These are phyloP conservation scores for Linnemannia schmuckeri DNA, from an alignment of 192 early-diverging fungal genomes.

Conservation along the genomic window DNA sequence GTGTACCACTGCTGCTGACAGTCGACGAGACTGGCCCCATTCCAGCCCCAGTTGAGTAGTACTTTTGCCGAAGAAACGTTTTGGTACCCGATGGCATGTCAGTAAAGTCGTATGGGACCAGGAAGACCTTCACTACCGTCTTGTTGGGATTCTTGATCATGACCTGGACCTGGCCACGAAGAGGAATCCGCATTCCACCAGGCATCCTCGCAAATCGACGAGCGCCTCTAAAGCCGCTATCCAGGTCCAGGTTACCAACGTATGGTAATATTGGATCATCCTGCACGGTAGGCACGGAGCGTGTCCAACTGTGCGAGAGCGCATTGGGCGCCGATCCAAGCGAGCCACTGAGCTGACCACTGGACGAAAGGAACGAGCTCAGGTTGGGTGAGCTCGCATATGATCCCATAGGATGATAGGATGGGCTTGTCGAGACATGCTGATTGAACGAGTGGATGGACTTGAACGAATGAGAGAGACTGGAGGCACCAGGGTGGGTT, in stretches of 20 bases:
- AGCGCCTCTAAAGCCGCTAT: slow-evolving; percentile 59
- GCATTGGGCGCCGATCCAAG: slow-evolving; percentile 18
- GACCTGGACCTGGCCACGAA: slow-evolving; percentile 82
- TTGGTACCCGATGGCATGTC: slow-evolving; percentile 81
- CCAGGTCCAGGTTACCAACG: slow-evolving; percentile 80
- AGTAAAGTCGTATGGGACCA: slow-evolving; percentile 83
- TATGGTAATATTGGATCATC: slow-evolving; percentile 76
- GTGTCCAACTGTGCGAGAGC: slow-evolving; percentile 11
- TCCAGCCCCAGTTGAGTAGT: slow-evolving; percentile 62
- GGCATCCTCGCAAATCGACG: slow-evolving; percentile 54
- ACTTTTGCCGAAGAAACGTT: slow-evolving; percentile 87
- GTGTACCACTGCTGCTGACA: slow-evolving; percentile 34
- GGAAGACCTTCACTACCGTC: slow-evolving; percentile 84
- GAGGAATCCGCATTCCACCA: slow-evolving; percentile 77
- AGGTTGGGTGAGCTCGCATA: slow-evolving; percentile 34
- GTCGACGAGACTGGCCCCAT: slow-evolving; percentile 23
- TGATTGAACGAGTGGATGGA: slow-evolving; percentile 17
- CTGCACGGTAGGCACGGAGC: slow-evolving; percentile 27
- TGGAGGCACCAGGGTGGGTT: not conserved
- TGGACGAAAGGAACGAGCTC: slow-evolving; percentile 7
- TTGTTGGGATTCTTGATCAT: slow-evolving; percentile 85
- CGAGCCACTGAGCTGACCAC: not conserved
- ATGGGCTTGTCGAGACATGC: slow-evolving; percentile 19
- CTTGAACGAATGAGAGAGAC: slow-evolving; percentile 4
- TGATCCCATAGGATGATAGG: slow-evolving; percentile 24